phyloP scores from a whole-genome alignment of 352 stramenopile species.

The Globisporangium paroecandrum region DNA sequence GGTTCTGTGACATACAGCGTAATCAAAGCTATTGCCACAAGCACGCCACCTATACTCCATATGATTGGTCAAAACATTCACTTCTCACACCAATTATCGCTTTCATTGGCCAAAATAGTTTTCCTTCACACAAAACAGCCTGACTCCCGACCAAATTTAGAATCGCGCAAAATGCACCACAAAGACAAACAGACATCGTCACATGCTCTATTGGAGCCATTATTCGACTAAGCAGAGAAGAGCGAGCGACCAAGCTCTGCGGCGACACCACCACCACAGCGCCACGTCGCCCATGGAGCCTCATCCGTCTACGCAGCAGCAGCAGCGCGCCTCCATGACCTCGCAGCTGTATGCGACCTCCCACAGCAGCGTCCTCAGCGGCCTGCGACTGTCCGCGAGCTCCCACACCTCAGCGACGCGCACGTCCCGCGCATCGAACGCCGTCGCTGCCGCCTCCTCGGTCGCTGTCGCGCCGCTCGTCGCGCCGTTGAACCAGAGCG shows the following conservation, averaged over 20 bases:
- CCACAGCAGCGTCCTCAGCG: not conserved
- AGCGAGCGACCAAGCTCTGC: too few species aligned
- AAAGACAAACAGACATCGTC: not conserved
- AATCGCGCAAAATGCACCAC: not conserved
- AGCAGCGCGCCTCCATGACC: not conserved
- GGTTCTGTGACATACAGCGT: not conserved
- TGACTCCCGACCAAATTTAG: not conserved
- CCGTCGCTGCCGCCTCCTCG: not conserved
- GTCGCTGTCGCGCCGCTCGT: not conserved
- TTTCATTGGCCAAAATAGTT: not conserved
- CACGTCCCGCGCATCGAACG: constrained; percentile 1
- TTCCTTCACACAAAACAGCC: not conserved
- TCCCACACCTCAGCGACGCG: constrained; percentile 8
- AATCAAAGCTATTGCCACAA: not conserved
- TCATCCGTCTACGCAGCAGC: not conserved
- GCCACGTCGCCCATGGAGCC: not conserved
- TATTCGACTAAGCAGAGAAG: not conserved
- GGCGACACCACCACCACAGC: too few species aligned
- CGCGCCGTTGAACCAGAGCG: constrained; percentile 10
- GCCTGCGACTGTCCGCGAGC: constrained; percentile 13
- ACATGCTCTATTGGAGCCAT: not conserved
- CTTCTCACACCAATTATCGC: not conserved
- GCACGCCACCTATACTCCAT: not conserved
- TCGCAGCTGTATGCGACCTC: not conserved
- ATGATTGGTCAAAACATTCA: not conserved